Base-by-base conservation (phyloP, 257 asterid genomes). In the Gardenia jasminoides region DNA sequence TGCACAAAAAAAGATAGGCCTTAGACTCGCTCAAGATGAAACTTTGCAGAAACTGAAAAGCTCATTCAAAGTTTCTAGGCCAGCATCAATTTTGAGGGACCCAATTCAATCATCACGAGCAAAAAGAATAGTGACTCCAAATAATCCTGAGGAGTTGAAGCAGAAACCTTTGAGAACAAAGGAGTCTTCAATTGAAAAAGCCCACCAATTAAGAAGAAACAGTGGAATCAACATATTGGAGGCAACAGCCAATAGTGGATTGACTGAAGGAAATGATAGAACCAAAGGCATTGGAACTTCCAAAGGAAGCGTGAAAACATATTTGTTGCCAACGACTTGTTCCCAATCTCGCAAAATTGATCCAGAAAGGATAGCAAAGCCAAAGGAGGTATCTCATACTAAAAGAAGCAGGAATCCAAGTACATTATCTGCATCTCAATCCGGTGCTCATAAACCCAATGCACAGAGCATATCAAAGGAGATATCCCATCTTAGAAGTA, bases 81-180 rank as follows among this genome's bases (percentile, higher is more conserved):
- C 28, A 16, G 24, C 69, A 64, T 66, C 17, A 70, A 41, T 58
- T 2, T 13, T n/a, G 58, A 46, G 44, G 73, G 65, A 2, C 48
- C 4, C 65, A 28, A 31, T 19, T 65, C 64, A 50, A 33, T 47
- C 50, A 56, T 24, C 58, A 48, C 76, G 75, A 31, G 81, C 77
- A 33, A 19, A 31, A 56, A 39, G 44, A 39, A 70, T 36, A 10
- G 52, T 39, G 47, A 67, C 79, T 10, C 36, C 86, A 43, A 83
- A 67, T 73, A 74, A 44, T 43, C 50, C 85, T 26, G 17, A 17
- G 54, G 80, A 70, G 19, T 20, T 30, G 67, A 86, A 75, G 73
- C 66, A 13, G n/a, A 75, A 77, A 67, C 81, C 85, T 67, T 24
- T 10, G n/a, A 67, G 56, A 77, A 19, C 50, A 15, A 76, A 75